Conservation (phyloP, 2,329 filamentous ascomycete genomes). For the Trichoderma asperellum region DNA sequence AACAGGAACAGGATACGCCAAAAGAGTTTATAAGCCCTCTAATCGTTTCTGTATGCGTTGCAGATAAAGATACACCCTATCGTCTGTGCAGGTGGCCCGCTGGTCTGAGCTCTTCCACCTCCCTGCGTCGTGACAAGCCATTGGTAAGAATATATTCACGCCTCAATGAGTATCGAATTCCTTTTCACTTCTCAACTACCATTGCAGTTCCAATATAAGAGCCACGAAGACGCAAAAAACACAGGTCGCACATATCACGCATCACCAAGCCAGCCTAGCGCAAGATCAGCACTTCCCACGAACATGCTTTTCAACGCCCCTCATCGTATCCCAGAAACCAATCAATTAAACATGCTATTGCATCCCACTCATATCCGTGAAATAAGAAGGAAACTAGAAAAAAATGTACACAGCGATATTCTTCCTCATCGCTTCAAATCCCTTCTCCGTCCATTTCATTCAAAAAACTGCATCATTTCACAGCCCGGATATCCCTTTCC, state of each 20-base stretch:
- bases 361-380: conserved; percentile 20
- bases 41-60: neutral
- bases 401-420: conserved; percentile 20
- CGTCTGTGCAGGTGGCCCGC: neutral
- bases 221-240: neutral
- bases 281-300: neutral
- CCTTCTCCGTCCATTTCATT: neutral
- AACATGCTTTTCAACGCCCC: neutral
- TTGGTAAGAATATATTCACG: neutral
- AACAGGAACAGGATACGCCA: neutral
- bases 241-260: neutral
- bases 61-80: neutral
- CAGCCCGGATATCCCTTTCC: conserved; percentile 11
- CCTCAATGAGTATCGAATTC: neutral
- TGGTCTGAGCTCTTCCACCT: neutral
- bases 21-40: neutral
- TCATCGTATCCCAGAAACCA: conserved; percentile 15
- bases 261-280: neutral
- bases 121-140: neutral
- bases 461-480: neutral
- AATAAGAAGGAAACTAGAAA: neutral
- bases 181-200: neutral
- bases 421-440: neutral
- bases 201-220: neutral
- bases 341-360: conserved; percentile 27